These are phyloP conservation scores for Paratinospora sagittata DNA, from an alignment of 164 flowering plant genomes.

Conservation along the genomic window DNA sequence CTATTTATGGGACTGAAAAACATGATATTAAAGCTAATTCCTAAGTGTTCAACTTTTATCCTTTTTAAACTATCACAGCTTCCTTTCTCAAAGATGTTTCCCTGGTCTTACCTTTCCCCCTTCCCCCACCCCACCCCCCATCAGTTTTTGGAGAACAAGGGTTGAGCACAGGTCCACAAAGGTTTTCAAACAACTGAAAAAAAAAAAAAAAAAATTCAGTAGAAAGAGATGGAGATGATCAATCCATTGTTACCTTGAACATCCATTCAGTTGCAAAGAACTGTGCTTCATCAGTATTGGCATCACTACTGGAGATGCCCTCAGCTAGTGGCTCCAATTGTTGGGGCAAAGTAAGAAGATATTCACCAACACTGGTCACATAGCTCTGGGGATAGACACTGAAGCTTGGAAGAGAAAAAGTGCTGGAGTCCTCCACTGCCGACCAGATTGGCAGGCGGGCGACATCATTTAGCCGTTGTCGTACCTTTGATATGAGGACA, in stretches of 20 bases:
- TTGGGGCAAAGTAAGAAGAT: slow-evolving; percentile 96
- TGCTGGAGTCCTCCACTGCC: slow-evolving; percentile 66
- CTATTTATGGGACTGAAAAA: too few species aligned
- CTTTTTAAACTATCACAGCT: too few species aligned
- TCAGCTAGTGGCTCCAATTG: slow-evolving; percentile 98
- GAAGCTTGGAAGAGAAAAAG: slow-evolving; percentile 78
- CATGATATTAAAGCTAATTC: too few species aligned
- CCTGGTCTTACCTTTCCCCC: too few species aligned
- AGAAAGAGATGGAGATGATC: not conserved
- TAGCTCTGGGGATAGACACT: slow-evolving; percentile 89
- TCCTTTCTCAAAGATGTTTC: too few species aligned
- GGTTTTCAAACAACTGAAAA: not conserved
- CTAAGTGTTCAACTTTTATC: too few species aligned
- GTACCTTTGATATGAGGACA: slow-evolving; percentile 92
- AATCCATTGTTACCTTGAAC: slow-evolving; percentile 70
- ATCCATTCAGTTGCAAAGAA: slow-evolving; percentile 99
- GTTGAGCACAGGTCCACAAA: not conserved
- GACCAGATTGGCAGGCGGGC: slow-evolving; percentile 91
- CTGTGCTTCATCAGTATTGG: slow-evolving; percentile 84
- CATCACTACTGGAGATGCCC: slow-evolving; percentile 66
- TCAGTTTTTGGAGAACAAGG: too few species aligned
- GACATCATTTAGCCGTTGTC: slow-evolving; percentile 81
- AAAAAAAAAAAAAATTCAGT: not conserved
- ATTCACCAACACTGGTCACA: slow-evolving; percentile 91
- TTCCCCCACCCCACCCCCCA: too few species aligned